These are phyloP conservation scores for Trametes coccinea DNA, from an alignment of 768 basidiomycete species.

Conservation along the genomic window DNA sequence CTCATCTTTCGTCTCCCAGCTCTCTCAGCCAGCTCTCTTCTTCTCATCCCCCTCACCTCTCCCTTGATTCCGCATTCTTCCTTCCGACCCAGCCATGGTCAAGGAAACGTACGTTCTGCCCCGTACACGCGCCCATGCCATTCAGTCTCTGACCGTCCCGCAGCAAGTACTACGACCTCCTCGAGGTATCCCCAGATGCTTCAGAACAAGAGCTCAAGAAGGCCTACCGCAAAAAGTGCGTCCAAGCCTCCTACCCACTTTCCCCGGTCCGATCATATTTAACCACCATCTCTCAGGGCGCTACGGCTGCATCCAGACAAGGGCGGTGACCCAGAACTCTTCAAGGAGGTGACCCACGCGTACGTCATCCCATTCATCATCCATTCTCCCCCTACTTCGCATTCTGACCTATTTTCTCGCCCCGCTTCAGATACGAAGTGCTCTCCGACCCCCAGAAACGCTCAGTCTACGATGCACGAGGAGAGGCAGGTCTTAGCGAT, in stretches of 20 bases:
- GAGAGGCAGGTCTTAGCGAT: slow-evolving; percentile 88
- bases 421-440: slow-evolving; percentile 74
- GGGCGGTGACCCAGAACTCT: slow-evolving; percentile 93
- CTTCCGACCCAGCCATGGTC: slow-evolving; percentile 49
- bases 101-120: slow-evolving; percentile 58
- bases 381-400: slow-evolving; percentile 12
- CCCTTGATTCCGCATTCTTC: slow-evolving; percentile 19
- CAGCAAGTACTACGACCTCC: slow-evolving; percentile 91
- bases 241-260: not conserved
- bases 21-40: slow-evolving; percentile 9
- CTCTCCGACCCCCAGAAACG: slow-evolving; percentile 87
- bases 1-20: not conserved
- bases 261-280: slow-evolving; percentile 2
- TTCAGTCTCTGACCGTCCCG: slow-evolving; percentile 5
- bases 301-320: slow-evolving; percentile 89
- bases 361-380: slow-evolving; percentile 44
- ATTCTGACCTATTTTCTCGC: slow-evolving; percentile 11
- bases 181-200: slow-evolving; percentile 79
- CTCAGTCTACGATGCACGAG: slow-evolving; percentile 81
- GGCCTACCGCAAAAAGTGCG: slow-evolving; percentile 91
- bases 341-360: slow-evolving; percentile 98
- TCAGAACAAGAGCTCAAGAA: slow-evolving; percentile 90
- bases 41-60: slow-evolving; percentile 2
- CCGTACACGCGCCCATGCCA: slow-evolving; percentile 8
- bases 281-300: slow-evolving; percentile 51